These are phyloP conservation scores for Thermomucor indicae-seudaticae DNA, from an alignment of 371 early-diverging fungal species.

Conservation along the genomic window DNA sequence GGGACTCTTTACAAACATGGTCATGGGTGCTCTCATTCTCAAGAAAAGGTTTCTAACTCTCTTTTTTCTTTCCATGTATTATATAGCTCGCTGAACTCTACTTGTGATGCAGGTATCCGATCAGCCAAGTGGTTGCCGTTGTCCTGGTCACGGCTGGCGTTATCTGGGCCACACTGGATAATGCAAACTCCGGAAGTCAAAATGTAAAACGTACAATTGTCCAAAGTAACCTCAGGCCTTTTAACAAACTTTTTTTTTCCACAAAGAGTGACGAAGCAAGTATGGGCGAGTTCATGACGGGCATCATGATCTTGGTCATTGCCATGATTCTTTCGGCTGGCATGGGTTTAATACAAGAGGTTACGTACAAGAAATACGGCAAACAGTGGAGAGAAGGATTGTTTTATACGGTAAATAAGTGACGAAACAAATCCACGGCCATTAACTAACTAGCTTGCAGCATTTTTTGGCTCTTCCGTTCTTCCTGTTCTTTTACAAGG, in stretches of 20 bases:
- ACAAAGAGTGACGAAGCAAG: slow-evolving; percentile 17
- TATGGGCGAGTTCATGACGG: slow-evolving; percentile 61
- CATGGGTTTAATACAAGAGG: slow-evolving; percentile 83
- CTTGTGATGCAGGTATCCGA: slow-evolving; percentile 20
- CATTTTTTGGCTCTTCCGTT: slow-evolving; percentile 80
- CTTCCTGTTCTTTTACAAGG: slow-evolving; percentile 67
- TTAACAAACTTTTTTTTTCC: background rate
- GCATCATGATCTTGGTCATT: slow-evolving; percentile 66
- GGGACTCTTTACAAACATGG: slow-evolving; percentile 81
- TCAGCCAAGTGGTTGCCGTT: slow-evolving; percentile 53
- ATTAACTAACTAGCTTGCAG: slow-evolving; percentile 19
- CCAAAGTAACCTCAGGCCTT: background rate
- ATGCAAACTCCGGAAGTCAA: slow-evolving; percentile 8
- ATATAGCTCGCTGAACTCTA: background rate
- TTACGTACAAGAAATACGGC: slow-evolving; percentile 75
- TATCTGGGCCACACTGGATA: slow-evolving; percentile 58
- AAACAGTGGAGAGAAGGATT: slow-evolving; percentile 88
- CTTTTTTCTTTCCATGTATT: background rate
- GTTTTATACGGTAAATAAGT: slow-evolving; percentile 73
- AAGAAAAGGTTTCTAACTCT: slow-evolving; percentile 60
- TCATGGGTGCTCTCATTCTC: slow-evolving; percentile 69
- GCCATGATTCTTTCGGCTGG: slow-evolving; percentile 77
- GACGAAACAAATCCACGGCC: background rate
- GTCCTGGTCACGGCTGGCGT: slow-evolving; percentile 80
- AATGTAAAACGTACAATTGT: background rate